Percentiles rank a stretch among this genome's conserved stretches.
phyloP scores from a whole-genome alignment of 2,329 filamentous ascomycete genomes.

The Ciborinia camelliae region DNA sequence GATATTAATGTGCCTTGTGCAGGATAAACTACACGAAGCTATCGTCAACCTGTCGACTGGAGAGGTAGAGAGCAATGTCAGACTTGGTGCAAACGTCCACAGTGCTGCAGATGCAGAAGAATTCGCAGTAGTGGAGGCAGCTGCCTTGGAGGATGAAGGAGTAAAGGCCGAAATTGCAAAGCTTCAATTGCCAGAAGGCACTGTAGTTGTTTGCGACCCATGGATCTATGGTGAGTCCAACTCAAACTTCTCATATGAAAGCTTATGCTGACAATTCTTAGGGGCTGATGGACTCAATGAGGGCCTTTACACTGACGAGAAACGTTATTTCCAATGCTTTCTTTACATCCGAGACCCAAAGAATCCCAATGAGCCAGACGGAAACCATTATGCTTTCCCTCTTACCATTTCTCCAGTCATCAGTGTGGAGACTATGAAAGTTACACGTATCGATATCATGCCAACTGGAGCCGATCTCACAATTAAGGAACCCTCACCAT shows the following conservation, averaged over 20 bases:
- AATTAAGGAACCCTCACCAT: slow-evolving; percentile 52
- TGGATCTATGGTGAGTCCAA: slow-evolving; percentile 57
- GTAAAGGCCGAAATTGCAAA: slow-evolving; percentile 61
- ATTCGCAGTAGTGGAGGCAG: slow-evolving; percentile 55
- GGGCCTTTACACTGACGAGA: slow-evolving; percentile 43
- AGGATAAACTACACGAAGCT: slow-evolving; percentile 63
- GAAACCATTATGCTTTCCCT: slow-evolving; percentile 67
- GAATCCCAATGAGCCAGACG: slow-evolving; percentile 58
- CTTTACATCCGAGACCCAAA: slow-evolving; percentile 62
- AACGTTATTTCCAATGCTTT: slow-evolving; percentile 59
- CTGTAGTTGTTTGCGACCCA: slow-evolving; percentile 57
- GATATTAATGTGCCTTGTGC: background rate
- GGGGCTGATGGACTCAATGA: slow-evolving; percentile 51
- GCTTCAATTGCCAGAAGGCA: slow-evolving; percentile 57
- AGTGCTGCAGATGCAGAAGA: slow-evolving; percentile 58
- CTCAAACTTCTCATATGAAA: background rate
- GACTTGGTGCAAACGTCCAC: slow-evolving; percentile 57
- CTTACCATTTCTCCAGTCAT: slow-evolving; percentile 64
- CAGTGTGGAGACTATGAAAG: slow-evolving; percentile 57
- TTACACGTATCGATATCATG: slow-evolving; percentile 66
- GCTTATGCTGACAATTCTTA: slow-evolving; percentile 28
- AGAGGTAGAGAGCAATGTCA: slow-evolving; percentile 53
- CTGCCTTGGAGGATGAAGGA: slow-evolving; percentile 51
- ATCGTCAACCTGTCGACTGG: slow-evolving; percentile 49
- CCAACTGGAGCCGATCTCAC: slow-evolving; percentile 64